phyloP scores from a whole-genome alignment of 306 rosid species.

The Canavalia gladiata region DNA sequence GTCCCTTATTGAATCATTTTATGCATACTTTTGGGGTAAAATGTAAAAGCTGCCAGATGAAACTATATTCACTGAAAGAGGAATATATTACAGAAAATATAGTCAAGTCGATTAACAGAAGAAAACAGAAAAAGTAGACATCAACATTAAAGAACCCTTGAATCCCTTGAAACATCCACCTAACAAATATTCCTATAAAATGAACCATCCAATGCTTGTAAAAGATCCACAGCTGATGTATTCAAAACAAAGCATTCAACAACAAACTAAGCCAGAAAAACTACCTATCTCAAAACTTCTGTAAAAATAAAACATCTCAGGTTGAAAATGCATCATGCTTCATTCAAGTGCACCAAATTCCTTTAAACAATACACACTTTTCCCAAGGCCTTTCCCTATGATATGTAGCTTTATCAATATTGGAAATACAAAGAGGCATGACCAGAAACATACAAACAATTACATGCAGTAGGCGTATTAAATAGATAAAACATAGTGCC shows the following conservation, averaged over 20 bases:
- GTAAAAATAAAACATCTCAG: neutral
- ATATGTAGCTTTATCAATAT: constrained; percentile 31
- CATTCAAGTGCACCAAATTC: constrained; percentile 36
- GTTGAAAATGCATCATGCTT: constrained; percentile 33
- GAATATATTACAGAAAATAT: neutral
- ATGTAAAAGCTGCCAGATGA: neutral
- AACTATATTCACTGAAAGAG: neutral
- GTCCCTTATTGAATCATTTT: neutral
- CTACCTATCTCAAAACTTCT: neutral
- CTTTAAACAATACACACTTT: constrained; percentile 8
- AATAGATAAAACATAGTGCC: constrained; percentile 33
- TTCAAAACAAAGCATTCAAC: neutral
- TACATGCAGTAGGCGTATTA: constrained; percentile 21
- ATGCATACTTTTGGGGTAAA: neutral
- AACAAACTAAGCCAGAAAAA: neutral
- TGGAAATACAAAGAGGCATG: constrained; percentile 28
- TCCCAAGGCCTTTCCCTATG: constrained; percentile 4
- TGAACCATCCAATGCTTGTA: constrained; percentile 18
- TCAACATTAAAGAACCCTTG: neutral
- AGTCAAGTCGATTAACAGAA: neutral
- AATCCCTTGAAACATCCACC: constrained; percentile 15
- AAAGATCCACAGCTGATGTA: constrained; percentile 19
- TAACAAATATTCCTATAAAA: neutral
- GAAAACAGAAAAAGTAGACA: neutral
- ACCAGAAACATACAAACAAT: constrained; percentile 30